Evolutionary conservation across 164 flowering plant genomes (phyloP).

Genomic region (Chimonanthus salicifolius): DNA sequence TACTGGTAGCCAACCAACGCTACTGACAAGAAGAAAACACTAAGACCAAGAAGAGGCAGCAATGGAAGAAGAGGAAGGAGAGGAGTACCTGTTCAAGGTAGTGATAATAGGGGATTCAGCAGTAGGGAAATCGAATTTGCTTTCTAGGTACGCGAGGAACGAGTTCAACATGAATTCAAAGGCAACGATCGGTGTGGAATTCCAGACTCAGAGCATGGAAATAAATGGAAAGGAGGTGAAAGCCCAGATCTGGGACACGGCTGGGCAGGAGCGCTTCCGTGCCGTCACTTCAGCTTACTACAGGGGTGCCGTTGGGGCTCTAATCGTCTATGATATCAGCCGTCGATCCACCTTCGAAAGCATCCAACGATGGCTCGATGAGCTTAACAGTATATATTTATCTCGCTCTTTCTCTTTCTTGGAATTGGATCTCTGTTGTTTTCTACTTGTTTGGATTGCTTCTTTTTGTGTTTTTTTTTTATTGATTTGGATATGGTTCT

Average conservation of each 20-base stretch:
- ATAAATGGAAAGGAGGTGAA: constrained; percentile 45
- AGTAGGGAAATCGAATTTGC: constrained; percentile 38
- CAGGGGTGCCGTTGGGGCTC: constrained; percentile 50
- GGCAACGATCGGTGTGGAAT: constrained; percentile 48
- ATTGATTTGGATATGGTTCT: no score
- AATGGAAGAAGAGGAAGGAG: constrained; percentile 34
- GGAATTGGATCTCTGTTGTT: neutral
- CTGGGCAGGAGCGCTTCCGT: constrained; percentile 43
- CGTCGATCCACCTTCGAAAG: constrained; percentile 40
- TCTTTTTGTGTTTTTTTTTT: no score
- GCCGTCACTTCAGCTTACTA: constrained; percentile 55
- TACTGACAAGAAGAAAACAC: no score
- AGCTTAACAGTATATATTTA: constrained; percentile 35
- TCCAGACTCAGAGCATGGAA: constrained; percentile 48
- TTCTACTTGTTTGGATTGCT: no score
- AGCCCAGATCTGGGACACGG: constrained; percentile 54
- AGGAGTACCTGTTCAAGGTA: constrained; percentile 44
- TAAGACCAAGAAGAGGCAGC: neutral
- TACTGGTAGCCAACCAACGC: no score
- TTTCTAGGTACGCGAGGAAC: constrained; percentile 37
- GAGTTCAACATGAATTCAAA: constrained; percentile 41
- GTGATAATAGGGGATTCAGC: constrained; percentile 49
- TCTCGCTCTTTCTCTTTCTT: neutral
- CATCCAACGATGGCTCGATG: constrained; percentile 42
- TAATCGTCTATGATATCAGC: constrained; percentile 45